Percentiles rank a stretch among this genome's conserved stretches.
Evolutionary conservation across 768 basidiomycete genomes (phyloP).

Genomic region (Pleurotus pulmonarius): DNA sequence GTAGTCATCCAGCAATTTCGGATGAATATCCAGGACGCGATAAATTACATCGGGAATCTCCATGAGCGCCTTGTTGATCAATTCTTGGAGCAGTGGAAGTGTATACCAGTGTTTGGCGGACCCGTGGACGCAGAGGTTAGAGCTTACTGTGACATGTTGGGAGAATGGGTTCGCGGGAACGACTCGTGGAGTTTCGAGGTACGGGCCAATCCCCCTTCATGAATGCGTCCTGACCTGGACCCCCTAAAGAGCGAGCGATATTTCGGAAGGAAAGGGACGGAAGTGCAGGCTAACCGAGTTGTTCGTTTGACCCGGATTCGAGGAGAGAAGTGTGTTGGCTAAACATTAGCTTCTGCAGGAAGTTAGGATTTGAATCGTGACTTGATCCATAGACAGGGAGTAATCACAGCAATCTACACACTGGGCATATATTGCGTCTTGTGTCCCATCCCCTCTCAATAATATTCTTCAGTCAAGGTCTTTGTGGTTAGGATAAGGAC

Average conservation of each 20-base stretch:
- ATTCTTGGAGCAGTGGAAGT: conserved; percentile 30
- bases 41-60: conserved; percentile 31
- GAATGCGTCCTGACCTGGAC: background rate
- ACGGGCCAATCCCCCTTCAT: conserved; percentile 11
- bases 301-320: no score
- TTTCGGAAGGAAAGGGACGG: conserved; percentile 30
- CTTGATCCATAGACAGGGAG: no score
- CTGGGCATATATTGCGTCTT: no score
- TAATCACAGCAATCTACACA: no score
- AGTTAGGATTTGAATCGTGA: no score
- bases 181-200: conserved; percentile 47
- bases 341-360: no score
- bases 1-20: conserved; percentile 45
- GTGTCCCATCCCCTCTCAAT: no score
- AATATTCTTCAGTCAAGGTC: no score
- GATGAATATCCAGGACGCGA: conserved; percentile 33
- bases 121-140: conserved; percentile 36
- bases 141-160: conserved; percentile 42
- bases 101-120: conserved; percentile 38
- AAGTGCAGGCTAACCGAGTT: conserved; percentile 17
- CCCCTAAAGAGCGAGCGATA: conserved; percentile 29
- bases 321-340: no score
- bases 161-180: conserved; percentile 47
- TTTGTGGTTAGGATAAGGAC: no score
- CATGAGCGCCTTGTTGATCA: conserved; percentile 31